A percentile compares a stretch with the other conserved stretches of the same genome.
These are phyloP conservation scores for Suillus cothurnatus DNA, from an alignment of 768 basidiomycete species.

Conservation along the genomic window DNA sequence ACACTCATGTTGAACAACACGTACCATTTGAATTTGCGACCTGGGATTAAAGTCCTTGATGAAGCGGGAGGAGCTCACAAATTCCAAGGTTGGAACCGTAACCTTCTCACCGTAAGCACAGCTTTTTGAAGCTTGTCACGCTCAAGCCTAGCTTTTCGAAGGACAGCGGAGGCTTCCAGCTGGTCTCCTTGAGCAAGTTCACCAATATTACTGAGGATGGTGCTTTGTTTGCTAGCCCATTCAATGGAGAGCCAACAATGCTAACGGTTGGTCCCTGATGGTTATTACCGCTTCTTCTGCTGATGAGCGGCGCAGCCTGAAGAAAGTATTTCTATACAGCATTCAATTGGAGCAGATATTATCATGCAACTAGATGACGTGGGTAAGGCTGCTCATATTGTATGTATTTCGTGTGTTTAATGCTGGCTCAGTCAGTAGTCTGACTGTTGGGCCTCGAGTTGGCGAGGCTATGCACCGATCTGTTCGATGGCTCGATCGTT, in stretches of 20 bases:
- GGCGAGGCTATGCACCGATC: constrained; percentile 88
- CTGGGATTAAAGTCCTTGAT: constrained; percentile 72
- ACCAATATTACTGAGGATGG: constrained; percentile 88
- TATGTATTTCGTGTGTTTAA: constrained; percentile 7
- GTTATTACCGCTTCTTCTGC: constrained; percentile 7
- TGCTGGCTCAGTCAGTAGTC: constrained; percentile 62
- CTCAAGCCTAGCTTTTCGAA: constrained; percentile 29
- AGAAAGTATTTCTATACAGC: constrained; percentile 89
- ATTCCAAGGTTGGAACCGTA: constrained; percentile 87
- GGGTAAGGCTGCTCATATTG: constrained; percentile 47
- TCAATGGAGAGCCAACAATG: constrained; percentile 87
- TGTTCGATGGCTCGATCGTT: constrained; percentile 88
- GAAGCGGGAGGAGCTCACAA: constrained; percentile 84
- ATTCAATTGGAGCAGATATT: constrained; percentile 89
- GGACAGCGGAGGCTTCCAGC: constrained; percentile 92
- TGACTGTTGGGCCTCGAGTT: constrained; percentile 80
- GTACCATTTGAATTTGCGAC: constrained; percentile 87
- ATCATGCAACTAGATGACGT: constrained; percentile 96
- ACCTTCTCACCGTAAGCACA: constrained; percentile 73
- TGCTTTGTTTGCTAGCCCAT: constrained; percentile 82
- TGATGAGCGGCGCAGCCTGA: constrained; percentile 60
- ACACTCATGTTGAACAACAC: constrained; percentile 89
- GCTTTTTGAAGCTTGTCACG: constrained; percentile 3
- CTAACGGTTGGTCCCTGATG: constrained; percentile 58
- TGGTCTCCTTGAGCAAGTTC: constrained; percentile 84